Base-by-base conservation (phyloP, 176 grass and related monocot species). In the Hordeum marinum region DNA sequence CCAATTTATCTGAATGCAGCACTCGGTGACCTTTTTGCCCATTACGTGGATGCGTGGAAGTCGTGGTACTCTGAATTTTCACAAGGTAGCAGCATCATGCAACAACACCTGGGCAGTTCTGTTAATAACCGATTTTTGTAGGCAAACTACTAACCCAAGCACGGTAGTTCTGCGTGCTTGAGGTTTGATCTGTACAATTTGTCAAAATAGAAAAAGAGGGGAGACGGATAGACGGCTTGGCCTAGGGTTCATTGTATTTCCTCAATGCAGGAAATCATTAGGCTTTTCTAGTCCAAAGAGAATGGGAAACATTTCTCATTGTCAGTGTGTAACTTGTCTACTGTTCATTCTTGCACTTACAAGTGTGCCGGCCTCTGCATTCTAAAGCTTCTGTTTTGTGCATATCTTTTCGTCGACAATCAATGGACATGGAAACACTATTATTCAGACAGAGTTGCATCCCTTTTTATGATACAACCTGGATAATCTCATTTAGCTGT, bases 31-130 rank as follows among this genome's bases (percentile, higher is more conserved):
- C 90, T 99, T 70, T 99, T 99, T 86, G 42, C 86, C 57, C 96
- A 99, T 65, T 96, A 95, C 37, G 50, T 89, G 24, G 93, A 99
- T 62, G 93, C 96, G 14, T 94, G 93, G 96, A 96, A 90, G 71
- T 94, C 93, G 0, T 99, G 96, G 96, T 92, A 94, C 67, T 83
- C 80, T 24, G 85, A 90, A 86, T 77, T 94, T 75, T 80, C 82
- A 11, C 79, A 94, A 81, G 91, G 89, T 48, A 90, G 87, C 66
- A 82, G 75, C 66, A 75, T 73, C 68, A 48, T 88, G 20, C 83
- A 78, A 65, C 87, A 85, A 8, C 83, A 77, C 10, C 58, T 86
- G 10, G 64, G 77, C 26, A 84, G 85, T 25, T 36, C 81, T 57
- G 76, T 76, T 45, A 43, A 27, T 52, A 89, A 89, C 43, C 25